Conservation (phyloP, 768 basidiomycete genomes). For the Mycena belliarum region DNA sequence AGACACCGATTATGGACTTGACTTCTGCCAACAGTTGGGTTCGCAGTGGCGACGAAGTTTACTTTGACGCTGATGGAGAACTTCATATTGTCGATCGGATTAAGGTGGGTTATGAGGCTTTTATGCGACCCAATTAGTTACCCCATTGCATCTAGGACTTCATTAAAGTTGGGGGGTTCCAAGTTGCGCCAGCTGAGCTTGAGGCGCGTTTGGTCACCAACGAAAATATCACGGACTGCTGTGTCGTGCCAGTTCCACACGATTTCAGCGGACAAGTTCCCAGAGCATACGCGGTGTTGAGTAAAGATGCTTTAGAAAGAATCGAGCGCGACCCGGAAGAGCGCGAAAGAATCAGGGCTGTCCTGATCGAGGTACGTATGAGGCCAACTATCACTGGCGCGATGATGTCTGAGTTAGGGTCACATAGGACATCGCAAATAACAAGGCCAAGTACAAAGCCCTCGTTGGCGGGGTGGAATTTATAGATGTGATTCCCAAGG, state of each 20-base stretch:
- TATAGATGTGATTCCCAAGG: not conserved
- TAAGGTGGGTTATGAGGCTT: no score
- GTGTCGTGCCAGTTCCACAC: constrained; percentile 62
- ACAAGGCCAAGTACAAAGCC: no score
- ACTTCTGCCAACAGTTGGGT: constrained; percentile 47
- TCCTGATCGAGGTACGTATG: no score
- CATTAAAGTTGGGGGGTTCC: constrained; percentile 47
- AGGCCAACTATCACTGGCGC: no score
- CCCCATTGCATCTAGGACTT: constrained; percentile 39
- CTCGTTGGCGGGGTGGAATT: no score
- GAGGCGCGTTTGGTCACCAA: constrained; percentile 52
- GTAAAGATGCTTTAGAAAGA: no score
- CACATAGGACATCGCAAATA: no score
- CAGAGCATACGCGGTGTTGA: constrained; percentile 54
- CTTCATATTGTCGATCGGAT: no score
- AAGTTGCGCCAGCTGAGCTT: constrained; percentile 51
- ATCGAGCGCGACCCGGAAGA: no score
- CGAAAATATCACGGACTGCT: constrained; percentile 56
- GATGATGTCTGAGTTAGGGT: no score
- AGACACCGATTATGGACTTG: no score
- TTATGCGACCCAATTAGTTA: not conserved
- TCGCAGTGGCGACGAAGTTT: constrained; percentile 56
- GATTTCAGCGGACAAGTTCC: constrained; percentile 67
- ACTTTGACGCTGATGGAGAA: constrained; percentile 32
- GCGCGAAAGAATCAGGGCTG: no score